Evolutionary conservation across 305 asterid species (phyloP).

Genomic region (Solanum chacoense): DNA sequence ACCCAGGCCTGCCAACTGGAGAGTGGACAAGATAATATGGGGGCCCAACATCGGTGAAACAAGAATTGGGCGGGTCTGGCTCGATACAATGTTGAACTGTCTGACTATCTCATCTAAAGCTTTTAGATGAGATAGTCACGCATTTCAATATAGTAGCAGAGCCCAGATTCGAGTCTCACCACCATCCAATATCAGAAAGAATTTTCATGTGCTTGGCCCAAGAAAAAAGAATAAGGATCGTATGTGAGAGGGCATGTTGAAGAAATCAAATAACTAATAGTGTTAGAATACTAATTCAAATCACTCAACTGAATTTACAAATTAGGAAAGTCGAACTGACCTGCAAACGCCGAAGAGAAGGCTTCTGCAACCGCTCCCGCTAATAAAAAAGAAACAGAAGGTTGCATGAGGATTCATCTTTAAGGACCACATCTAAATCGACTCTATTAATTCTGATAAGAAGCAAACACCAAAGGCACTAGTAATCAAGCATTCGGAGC

Average conservation of each 20-base stretch:
- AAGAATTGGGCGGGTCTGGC: neutral
- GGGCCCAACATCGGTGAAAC: neutral
- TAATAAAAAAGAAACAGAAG: conserved; percentile 24
- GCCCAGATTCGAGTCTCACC: neutral
- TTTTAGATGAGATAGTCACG: neutral
- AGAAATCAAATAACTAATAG: neutral
- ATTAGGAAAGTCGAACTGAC: conserved; percentile 27
- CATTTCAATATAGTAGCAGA: neutral
- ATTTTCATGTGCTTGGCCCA: neutral
- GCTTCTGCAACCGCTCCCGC: conserved; percentile 96
- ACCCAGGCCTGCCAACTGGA: neutral
- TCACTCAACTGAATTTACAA: neutral
- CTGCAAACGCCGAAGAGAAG: conserved; percentile 91
- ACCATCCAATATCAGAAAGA: neutral
- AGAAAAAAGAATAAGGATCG: neutral
- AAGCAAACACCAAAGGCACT: neutral
- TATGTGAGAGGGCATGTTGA: neutral
- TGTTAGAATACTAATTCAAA: neutral
- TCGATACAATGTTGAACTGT: neutral
- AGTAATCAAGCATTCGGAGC: neutral
- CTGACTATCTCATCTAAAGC: neutral
- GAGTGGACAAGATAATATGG: neutral
- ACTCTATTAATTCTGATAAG: neutral
- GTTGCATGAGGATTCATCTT: conserved; percentile 11
- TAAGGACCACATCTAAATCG: neutral